A percentile compares a stretch with the other conserved stretches of the same genome.
These are phyloP conservation scores for Russula ochroleuca DNA, from an alignment of 768 basidiomycete genomes.

Conservation along the genomic window DNA sequence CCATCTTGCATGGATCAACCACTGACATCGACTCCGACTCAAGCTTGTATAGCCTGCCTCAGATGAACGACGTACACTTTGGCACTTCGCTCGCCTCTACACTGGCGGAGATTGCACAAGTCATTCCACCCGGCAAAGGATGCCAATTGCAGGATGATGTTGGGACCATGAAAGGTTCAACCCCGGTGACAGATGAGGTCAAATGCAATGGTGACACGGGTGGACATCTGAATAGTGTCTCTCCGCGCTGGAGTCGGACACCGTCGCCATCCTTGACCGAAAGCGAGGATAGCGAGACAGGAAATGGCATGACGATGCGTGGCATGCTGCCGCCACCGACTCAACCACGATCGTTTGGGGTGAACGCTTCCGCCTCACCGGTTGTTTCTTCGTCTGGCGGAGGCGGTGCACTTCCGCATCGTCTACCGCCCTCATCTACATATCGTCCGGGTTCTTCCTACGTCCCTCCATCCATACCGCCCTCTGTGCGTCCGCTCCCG, in stretches of 20 bases:
- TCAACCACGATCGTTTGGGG: constrained; percentile 25
- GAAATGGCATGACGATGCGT: not conserved
- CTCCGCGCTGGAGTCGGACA: constrained; percentile 15
- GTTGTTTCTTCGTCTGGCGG: constrained; percentile 2
- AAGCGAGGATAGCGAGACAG: constrained; percentile 25
- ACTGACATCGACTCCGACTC: not conserved
- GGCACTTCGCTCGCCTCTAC: constrained; percentile 1
- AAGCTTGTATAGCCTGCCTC: not conserved
- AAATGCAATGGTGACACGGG: constrained; percentile 11
- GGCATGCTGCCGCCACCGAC: constrained; percentile 22
- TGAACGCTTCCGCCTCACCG: not conserved
- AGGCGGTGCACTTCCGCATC: constrained; percentile 6
- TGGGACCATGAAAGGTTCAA: constrained; percentile 6
- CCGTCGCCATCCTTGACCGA: constrained; percentile 15
- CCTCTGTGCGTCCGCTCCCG: constrained; percentile 25
- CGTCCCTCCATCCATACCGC: constrained; percentile 20
- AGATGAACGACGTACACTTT: constrained; percentile 3
- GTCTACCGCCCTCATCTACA: constrained; percentile 23
- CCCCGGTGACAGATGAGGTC: not conserved
- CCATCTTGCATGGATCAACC: not conserved
- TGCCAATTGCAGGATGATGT: not conserved
- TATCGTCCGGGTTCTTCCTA: constrained; percentile 23
- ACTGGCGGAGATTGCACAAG: not conserved
- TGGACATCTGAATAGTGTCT: constrained; percentile 1
- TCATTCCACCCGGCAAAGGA: not conserved